Evolutionary conservation across 352 stramenopile genomes (phyloP).

Genomic region (Phytopythium mirpurense): DNA sequence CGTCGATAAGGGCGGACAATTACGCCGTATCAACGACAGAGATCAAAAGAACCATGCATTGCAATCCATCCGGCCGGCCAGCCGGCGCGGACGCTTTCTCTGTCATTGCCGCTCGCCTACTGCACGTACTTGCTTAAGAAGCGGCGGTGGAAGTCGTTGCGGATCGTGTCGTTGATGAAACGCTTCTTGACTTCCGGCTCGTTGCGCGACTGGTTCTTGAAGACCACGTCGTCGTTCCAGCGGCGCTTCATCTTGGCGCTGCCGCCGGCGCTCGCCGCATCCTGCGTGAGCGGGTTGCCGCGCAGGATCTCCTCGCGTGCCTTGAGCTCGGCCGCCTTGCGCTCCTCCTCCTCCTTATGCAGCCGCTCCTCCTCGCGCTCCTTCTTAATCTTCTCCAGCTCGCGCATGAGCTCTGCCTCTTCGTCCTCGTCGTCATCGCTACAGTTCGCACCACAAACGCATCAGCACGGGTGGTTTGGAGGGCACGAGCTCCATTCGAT

Average conservation of each 20-base stretch:
- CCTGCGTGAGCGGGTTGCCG: constrained; percentile 90
- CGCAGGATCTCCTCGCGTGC: constrained; percentile 91
- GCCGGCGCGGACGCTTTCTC: too few species aligned
- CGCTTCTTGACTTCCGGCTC: constrained; percentile 95
- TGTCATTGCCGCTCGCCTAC: constrained; percentile 22
- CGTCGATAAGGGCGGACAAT: not conserved
- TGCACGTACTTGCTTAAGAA: constrained; percentile 98
- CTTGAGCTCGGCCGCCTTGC: constrained; percentile 70
- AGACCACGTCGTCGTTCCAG: constrained; percentile 99
- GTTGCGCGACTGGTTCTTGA: constrained; percentile 97
- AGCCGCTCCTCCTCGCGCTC: constrained; percentile 93
- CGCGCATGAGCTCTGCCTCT: constrained; percentile 94
- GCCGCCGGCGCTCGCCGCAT: constrained; percentile 16
- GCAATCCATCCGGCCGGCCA: constrained; percentile 1
- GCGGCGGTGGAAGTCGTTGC: constrained; percentile 98
- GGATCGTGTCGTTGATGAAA: constrained; percentile 99
- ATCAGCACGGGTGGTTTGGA: too few species aligned
- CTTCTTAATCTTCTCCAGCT: constrained; percentile 97
- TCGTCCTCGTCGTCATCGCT: constrained; percentile 93
- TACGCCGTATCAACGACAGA: not conserved
- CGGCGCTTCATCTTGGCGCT: constrained; percentile 89
- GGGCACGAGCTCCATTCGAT: too few species aligned
- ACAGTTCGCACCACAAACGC: not conserved
- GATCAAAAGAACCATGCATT: constrained; percentile 14
- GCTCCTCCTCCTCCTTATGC: constrained; percentile 87